These are phyloP conservation scores for Styphnolobium japonicum DNA, from an alignment of 306 rosid species.

Conservation along the genomic window DNA sequence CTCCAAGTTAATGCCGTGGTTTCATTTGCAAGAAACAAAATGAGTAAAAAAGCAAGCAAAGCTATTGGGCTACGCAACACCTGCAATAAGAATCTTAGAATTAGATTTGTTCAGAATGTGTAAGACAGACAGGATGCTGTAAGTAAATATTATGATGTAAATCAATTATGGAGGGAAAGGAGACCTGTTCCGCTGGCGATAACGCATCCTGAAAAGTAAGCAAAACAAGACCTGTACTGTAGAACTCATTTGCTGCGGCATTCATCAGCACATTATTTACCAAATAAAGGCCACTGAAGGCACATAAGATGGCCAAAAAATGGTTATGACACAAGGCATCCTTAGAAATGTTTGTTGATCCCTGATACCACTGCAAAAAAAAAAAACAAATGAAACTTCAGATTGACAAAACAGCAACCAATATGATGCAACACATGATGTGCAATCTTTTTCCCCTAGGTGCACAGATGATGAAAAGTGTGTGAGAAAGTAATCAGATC, in stretches of 20 bases:
- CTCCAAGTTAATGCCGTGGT: conserved; percentile 73
- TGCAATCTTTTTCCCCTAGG: conserved; percentile 3
- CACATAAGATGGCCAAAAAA: conserved; percentile 67
- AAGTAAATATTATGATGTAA: conserved; percentile 11
- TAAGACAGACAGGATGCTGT: neutral
- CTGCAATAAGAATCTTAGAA: conserved; percentile 39
- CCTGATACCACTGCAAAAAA: conserved; percentile 59
- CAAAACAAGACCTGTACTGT: conserved; percentile 58
- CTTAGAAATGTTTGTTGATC: conserved; percentile 52
- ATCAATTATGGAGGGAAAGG: conserved; percentile 18
- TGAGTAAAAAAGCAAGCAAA: conserved; percentile 52
- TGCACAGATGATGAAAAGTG: conserved; percentile 7
- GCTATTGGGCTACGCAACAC: conserved; percentile 68
- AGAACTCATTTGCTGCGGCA: conserved; percentile 65
- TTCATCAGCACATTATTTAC: conserved; percentile 67
- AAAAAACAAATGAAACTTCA: conserved; percentile 26
- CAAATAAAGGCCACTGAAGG: conserved; percentile 78
- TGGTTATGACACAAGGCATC: conserved; percentile 76
- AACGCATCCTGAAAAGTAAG: conserved; percentile 77
- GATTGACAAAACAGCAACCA: conserved; percentile 27
- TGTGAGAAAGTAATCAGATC: neutral
- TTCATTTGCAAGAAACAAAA: conserved; percentile 80
- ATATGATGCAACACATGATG: conserved; percentile 12
- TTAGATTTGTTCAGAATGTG: conserved; percentile 22
- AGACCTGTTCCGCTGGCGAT: conserved; percentile 82